Percentiles rank a stretch among this genome's conserved stretches.
Conservation (phyloP, 2,329 filamentous ascomycete genomes). For the Byssochlamys sp. region DNA sequence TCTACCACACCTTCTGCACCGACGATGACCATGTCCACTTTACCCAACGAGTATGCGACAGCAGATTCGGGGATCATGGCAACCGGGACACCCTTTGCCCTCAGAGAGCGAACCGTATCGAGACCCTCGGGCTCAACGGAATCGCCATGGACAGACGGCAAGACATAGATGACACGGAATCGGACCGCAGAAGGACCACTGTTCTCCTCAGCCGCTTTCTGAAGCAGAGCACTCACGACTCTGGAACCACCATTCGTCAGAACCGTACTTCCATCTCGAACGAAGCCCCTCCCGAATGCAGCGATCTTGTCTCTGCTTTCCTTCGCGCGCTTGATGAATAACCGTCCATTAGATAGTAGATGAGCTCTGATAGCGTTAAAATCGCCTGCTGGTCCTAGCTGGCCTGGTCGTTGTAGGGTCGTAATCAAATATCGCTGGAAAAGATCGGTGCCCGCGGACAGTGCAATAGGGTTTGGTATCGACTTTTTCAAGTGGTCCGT, state of each 20-base stretch:
- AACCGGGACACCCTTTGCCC: conserved; percentile 68
- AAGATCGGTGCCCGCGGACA: conserved; percentile 86
- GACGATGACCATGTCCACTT: conserved; percentile 60
- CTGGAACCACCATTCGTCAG: conserved; percentile 82
- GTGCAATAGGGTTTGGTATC: conserved; percentile 78
- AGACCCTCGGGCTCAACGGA: conserved; percentile 52
- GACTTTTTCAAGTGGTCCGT: conserved; percentile 67
- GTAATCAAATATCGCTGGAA: conserved; percentile 89
- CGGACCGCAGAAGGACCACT: conserved; percentile 48
- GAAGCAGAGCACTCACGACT: conserved; percentile 68
- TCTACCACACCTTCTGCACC: conserved; percentile 78
- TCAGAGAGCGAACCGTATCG: conserved; percentile 60
- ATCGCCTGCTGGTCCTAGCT: conserved; percentile 47
- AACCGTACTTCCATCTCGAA: conserved; percentile 69
- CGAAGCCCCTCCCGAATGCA: conserved; percentile 64
- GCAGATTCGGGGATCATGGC: conserved; percentile 68
- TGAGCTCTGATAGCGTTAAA: conserved; percentile 78
- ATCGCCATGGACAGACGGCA: conserved; percentile 29
- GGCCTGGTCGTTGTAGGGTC: conserved; percentile 49
- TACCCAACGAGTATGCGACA: conserved; percentile 67
- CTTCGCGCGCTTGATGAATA: conserved; percentile 82
- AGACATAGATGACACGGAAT: conserved; percentile 76
- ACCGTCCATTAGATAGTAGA: conserved; percentile 70
- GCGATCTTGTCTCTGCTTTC: conserved; percentile 77
- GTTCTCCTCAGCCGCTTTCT: conserved; percentile 60